Base-by-base conservation (phyloP, 2,329 filamentous ascomycete species). In the Neoarthrinium moseri region DNA sequence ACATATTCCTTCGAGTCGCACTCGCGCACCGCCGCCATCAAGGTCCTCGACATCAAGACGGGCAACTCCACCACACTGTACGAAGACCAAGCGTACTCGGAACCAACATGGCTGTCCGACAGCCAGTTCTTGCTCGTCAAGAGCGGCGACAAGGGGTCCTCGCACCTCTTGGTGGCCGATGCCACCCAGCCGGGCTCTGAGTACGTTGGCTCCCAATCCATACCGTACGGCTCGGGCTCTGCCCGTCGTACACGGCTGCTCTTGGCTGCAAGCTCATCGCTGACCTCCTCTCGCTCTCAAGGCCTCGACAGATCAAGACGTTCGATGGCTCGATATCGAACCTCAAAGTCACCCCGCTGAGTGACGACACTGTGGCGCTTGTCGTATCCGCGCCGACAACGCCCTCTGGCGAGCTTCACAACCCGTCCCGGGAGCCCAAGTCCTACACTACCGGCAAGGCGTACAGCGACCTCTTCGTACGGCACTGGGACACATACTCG, bases 401-500 rank as follows among this genome's bases (percentile, higher is more conserved):
- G 4, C 77, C 85, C 3, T 75, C 83, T 36, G 91, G 89, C 5
- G 71, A 80, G 2, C 75, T 94, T 21, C 84, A 84, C 67, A 87
- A 87, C 60, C 73, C 81, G 11, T 73, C 83, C 29, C 73, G 75
- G 12, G 81, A 79, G 29, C 69, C 78, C 51, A 81, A 83, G 58
- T 71, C 78, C 2, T 67, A 74, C 20, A 84, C 84, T 17, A 79
- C 81, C 4, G 89, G 81, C 22, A 84, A 80, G 56, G 77, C 90
- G 18, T 94, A 94, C 64, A 81, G 81, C 17, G 81, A 78, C 38
- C 78, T 91, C 21, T 94, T 89, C 58, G 87, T 89, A 22, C 80
- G 89, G 12, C 88, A 95, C 59, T 95, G 89, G 89, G 89, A 95
- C 61, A 66, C 77, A n/a, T 95, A 86, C 68, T 72, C 83, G 21